Percentiles rank a stretch among this genome's conserved stretches.
phyloP scores from a whole-genome alignment of 2,329 filamentous ascomycete genomes.

The Xylaria sp. region DNA sequence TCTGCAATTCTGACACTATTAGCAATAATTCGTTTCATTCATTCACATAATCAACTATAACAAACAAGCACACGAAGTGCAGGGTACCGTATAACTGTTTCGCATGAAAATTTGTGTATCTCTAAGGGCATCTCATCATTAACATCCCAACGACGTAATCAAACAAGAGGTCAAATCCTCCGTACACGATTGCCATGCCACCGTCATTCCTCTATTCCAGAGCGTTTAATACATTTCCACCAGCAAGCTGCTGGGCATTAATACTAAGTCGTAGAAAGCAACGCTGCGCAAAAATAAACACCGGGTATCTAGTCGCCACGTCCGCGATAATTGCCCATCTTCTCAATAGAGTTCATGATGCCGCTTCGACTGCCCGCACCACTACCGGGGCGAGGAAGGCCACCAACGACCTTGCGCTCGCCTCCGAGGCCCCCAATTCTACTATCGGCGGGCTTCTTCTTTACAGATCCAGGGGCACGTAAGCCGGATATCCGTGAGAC shows the following conservation, averaged over 20 bases:
- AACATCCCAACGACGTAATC: constrained; percentile 24
- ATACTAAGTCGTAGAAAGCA: constrained; percentile 11
- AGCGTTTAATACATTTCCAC: constrained; percentile 11
- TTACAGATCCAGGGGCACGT: constrained; percentile 64
- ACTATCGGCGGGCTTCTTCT: constrained; percentile 56
- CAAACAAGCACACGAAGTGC: neutral
- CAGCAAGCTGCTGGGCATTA: constrained; percentile 2
- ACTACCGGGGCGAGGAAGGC: constrained; percentile 61
- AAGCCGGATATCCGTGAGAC: constrained; percentile 67
- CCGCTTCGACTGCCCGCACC: constrained; percentile 67
- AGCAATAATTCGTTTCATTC: neutral
- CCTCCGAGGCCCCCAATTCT: constrained; percentile 58
- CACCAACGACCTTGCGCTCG: constrained; percentile 58
- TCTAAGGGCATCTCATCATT: constrained; percentile 28
- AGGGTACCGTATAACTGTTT: neutral
- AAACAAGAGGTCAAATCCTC: constrained; percentile 18
- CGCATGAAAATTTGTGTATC: constrained; percentile 27
- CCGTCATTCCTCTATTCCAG: constrained; percentile 27
- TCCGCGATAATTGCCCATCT: constrained; percentile 76
- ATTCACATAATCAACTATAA: neutral
- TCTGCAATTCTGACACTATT: neutral
- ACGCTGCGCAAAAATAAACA: neutral
- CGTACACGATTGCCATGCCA: constrained; percentile 20
- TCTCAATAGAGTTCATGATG: constrained; percentile 87
- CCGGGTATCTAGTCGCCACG: constrained; percentile 45